Percentiles rank a stretch among this genome's conserved stretches.
Evolutionary conservation across 176 grass and related monocot species (phyloP).

Genomic region (Phoenix dactylifera): DNA sequence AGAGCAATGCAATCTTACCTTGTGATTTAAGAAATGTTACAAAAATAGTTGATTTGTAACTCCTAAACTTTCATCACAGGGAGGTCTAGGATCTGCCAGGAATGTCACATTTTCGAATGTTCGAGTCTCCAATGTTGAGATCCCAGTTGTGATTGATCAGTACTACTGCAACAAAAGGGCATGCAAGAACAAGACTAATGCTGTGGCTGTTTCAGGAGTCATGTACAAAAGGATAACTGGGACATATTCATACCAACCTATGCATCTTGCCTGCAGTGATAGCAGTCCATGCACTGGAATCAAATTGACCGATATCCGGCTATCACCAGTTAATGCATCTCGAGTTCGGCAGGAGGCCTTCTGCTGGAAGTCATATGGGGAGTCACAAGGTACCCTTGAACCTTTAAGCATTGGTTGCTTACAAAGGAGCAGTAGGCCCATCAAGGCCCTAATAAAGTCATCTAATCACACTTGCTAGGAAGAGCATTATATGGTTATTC

Average conservation of each 20-base stretch:
- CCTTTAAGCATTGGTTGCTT: conserved; percentile 33
- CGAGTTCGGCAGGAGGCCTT: conserved; percentile 15
- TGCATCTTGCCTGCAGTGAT: conserved; percentile 63
- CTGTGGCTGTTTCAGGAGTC: conserved; percentile 43
- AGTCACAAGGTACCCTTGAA: conserved; percentile 22
- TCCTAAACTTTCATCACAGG: conserved; percentile 24
- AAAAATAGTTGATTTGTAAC: background rate
- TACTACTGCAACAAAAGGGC: conserved; percentile 61
- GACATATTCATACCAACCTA: conserved; percentile 52
- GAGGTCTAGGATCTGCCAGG: conserved; percentile 54
- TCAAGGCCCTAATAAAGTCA: conserved; percentile 33
- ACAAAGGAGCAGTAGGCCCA: conserved; percentile 32
- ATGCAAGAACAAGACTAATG: conserved; percentile 50
- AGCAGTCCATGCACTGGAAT: conserved; percentile 48
- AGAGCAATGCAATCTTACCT: too few relatives aligned
- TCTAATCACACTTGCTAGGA: conserved; percentile 46
- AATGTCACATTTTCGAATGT: conserved; percentile 68
- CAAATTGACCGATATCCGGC: conserved; percentile 33
- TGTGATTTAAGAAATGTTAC: too few relatives aligned
- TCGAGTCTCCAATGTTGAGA: conserved; percentile 44
- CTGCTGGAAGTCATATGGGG: conserved; percentile 61
- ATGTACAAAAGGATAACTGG: conserved; percentile 38
- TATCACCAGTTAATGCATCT: conserved; percentile 15
- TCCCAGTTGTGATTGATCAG: conserved; percentile 62
- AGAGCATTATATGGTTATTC: too few relatives aligned